A percentile compares a stretch with the other conserved stretches of the same genome.
Conservation (phyloP, 169 alveolate genomes). For the Neospora caninum region DNA sequence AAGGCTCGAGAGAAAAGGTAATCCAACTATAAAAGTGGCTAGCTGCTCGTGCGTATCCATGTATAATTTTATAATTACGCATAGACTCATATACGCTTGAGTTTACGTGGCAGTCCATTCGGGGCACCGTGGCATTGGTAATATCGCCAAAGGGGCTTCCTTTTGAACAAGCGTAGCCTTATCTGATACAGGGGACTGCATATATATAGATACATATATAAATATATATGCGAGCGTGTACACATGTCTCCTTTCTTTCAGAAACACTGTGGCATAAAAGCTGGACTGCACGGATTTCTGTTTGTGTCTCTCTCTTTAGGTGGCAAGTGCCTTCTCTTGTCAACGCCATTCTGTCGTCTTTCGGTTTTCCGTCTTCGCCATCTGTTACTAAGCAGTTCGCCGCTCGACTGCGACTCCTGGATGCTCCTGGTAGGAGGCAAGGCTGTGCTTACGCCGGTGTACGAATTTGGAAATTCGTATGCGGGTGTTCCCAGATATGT, state of each 20-base stretch:
- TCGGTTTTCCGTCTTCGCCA: slow-evolving; percentile 57
- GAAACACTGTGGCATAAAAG: neutral
- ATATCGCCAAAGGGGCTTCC: too few species aligned
- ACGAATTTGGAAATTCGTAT: neutral
- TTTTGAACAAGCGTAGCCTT: too few species aligned
- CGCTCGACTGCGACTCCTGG: slow-evolving; percentile 59
- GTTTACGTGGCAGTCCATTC: neutral
- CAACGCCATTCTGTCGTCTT: slow-evolving; percentile 52
- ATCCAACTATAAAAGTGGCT: neutral
- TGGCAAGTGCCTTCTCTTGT: slow-evolving; percentile 69
- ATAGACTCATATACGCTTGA: neutral
- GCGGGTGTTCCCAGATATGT: neutral
- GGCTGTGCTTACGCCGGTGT: neutral
- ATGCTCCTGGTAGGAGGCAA: slow-evolving; percentile 59
- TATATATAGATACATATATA: neutral
- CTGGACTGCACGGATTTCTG: neutral
- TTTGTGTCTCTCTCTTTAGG: neutral
- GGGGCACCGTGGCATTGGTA: neutral
- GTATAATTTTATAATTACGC: neutral
- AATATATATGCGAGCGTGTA: neutral
- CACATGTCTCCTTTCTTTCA: neutral
- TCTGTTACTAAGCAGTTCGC: slow-evolving; percentile 67
- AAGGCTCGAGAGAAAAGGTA: too few species aligned
- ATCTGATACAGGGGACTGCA: too few species aligned
- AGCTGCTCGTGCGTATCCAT: neutral